These are phyloP conservation scores for Solanum clarkiae DNA, from an alignment of 257 asterid genomes.

Conservation along the genomic window DNA sequence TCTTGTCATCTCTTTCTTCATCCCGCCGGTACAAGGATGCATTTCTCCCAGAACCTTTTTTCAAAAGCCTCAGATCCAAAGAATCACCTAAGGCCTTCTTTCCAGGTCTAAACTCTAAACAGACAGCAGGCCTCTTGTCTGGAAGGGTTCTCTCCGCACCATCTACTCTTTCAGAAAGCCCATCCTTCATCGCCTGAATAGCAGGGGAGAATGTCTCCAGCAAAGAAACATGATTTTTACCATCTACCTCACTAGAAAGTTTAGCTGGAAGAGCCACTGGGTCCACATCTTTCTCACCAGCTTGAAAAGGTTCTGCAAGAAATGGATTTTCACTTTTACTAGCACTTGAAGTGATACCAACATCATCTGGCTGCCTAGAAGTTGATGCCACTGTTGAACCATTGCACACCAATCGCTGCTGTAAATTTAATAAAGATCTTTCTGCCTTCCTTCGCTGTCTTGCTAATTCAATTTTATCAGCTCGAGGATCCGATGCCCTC, in stretches of 20 bases:
- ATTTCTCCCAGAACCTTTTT: conserved; percentile 38
- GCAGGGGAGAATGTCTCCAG: conserved; percentile 91
- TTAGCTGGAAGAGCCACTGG: conserved; percentile 31
- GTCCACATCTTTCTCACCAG: conserved; percentile 37
- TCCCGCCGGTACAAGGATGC: conserved; percentile 58
- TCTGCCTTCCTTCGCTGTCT: conserved; percentile 95
- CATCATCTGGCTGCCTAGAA: conserved; percentile 19
- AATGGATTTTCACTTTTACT: conserved; percentile 29
- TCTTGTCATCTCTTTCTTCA: conserved; percentile 85
- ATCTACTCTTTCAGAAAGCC: conserved; percentile 49
- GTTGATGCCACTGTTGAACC: conserved; percentile 44
- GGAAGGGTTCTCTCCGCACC: conserved; percentile 37
- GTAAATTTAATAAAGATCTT: conserved; percentile 81
- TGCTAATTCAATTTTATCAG: conserved; percentile 84
- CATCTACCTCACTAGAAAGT: conserved; percentile 10
- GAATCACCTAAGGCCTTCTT: conserved; percentile 70
- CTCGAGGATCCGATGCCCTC: conserved; percentile 69
- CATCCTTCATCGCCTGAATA: conserved; percentile 85
- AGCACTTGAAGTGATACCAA: conserved; percentile 9
- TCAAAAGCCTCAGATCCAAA: conserved; percentile 71
- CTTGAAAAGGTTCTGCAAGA: conserved; percentile 30
- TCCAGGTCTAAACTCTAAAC: conserved; percentile 60
- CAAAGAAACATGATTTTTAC: conserved; percentile 39
- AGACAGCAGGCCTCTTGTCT: conserved; percentile 50
- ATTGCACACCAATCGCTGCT: conserved; percentile 62